Evolutionary conservation across 2,329 filamentous ascomycete genomes (phyloP), one percentile per base, ranked within the genome.

Genomic region (Aspergillus versicolor): DNA sequence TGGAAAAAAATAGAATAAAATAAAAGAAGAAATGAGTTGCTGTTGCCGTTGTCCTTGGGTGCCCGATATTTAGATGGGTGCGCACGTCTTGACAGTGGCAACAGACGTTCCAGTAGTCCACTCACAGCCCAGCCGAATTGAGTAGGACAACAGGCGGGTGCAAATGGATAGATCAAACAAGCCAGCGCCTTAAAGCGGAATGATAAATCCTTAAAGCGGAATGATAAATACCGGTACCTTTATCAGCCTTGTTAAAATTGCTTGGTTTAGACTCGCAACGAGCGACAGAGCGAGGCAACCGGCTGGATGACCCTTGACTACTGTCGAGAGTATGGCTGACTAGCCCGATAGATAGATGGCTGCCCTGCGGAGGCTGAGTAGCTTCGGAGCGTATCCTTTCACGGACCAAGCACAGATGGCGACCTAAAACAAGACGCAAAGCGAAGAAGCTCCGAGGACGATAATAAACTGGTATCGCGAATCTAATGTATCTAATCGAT

Each of bases 291-390:
- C 44, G 49, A 57, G 45, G 43, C 30, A 27, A 44, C 41, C 50
- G 44, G 40, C 42, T 40, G 38, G 24, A 38, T 56, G 41, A 42
- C 41, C 43, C 47, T 56, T 45, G 45, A 44, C 54, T 57, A 49
- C 48, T 24, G 22, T 47, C 22, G 40, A 43, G 24, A 9, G 52
- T 43, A 49, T 55, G 44, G 52, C 30, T 49, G 40, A 44, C 32
- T 47, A 38, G 40, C 47, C 12, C 13, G 34, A n/a, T 37, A 40
- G 37, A 34, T 38, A 12, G 46, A 41, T 32, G 45, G 49, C 44
- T 24, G 49, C 49, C 55, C 49, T 48, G 55, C 47, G 38, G 49
- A 52, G 55, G 55, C 50, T 47, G 50, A 52, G 49, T 52, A 49
- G 54, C 30, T 47, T 52, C 42, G 54, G 48, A 52, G 27, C 43